Evolutionary conservation across 208 protist genomes (phyloP).

Genomic region (Leishmania braziliensis): DNA sequence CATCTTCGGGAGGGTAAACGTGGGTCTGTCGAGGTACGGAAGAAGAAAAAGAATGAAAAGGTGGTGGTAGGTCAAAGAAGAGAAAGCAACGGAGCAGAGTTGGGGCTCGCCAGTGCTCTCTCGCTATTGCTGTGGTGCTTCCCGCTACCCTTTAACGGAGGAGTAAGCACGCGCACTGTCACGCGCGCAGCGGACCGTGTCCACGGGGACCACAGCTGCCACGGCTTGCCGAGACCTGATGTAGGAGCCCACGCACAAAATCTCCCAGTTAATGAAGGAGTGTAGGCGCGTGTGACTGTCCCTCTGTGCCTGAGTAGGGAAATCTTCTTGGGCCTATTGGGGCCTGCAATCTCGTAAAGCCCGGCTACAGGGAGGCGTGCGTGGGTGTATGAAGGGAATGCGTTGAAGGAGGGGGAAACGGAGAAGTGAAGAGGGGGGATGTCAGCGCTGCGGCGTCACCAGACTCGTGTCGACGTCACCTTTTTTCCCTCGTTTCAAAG

Average conservation of each 20-base stretch:
- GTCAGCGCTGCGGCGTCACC: neutral
- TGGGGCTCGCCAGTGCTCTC: neutral
- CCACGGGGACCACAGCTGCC: neutral
- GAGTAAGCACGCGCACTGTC: neutral
- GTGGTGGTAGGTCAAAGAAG: neutral
- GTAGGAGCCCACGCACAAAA: neutral
- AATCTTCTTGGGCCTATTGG: neutral
- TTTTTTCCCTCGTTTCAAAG: neutral
- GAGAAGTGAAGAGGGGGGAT: neutral
- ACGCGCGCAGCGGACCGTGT: neutral
- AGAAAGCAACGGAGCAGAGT: neutral
- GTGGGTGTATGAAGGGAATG: neutral
- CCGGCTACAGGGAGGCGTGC: neutral
- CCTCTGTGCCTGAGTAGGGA: neutral
- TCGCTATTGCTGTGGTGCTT: neutral
- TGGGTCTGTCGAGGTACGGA: neutral
- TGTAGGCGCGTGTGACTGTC: neutral
- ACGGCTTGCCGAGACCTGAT: neutral
- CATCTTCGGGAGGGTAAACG: constrained; percentile 14
- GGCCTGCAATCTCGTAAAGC: neutral
- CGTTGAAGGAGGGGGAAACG: neutral
- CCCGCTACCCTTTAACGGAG: neutral
- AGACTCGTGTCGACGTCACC: neutral
- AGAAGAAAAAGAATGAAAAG: neutral
- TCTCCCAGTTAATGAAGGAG: neutral